Evolutionary conservation across 495 filamentous ascomycete genomes (phyloP).

Genomic region (Neurospora tetraspora): DNA sequence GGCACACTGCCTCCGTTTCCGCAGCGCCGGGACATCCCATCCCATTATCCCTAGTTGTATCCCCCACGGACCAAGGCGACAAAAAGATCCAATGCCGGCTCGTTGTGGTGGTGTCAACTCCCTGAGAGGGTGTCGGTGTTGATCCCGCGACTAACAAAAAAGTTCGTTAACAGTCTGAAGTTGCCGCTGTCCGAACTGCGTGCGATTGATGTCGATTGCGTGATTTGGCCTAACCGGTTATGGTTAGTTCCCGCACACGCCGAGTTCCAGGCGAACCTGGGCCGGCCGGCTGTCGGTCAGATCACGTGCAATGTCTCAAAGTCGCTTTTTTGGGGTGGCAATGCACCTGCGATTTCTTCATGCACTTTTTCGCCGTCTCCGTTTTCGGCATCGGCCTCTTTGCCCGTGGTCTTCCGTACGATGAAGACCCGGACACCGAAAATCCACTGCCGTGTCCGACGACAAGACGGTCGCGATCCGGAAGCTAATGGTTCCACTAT

Average conservation of each 20-base stretch:
- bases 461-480: neutral
- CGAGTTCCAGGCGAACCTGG: neutral
- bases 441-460: neutral
- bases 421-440: neutral
- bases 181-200: slow-evolving; percentile 9
- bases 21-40: neutral
- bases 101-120: neutral
- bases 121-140: neutral
- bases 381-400: neutral
- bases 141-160: neutral
- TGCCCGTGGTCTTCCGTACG: neutral
- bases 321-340: neutral
- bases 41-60: neutral
- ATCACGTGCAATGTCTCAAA: neutral
- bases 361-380: neutral
- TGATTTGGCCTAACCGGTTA: slow-evolving; percentile 17
- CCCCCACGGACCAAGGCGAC: neutral
- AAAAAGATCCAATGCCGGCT: neutral
- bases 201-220: slow-evolving; percentile 18
- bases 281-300: neutral
- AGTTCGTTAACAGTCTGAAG: neutral
- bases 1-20: neutral
- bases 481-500: neutral
- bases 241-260: neutral
- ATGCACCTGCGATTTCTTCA: neutral